These are phyloP conservation scores for Logfia minima DNA, from an alignment of 129 eudicot species.

Conservation along the genomic window DNA sequence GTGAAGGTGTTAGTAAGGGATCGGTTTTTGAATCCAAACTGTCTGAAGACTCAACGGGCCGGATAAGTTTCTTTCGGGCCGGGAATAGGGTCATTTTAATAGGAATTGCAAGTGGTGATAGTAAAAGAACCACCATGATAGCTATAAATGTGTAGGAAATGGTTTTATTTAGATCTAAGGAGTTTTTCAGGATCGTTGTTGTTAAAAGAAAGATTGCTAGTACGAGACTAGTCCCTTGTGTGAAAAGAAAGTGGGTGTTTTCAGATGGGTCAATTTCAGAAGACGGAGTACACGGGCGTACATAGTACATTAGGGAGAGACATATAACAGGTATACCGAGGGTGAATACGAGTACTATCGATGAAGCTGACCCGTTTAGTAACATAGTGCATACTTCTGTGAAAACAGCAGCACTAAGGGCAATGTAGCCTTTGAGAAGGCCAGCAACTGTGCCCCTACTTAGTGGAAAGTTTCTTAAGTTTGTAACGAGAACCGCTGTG, in stretches of 20 bases:
- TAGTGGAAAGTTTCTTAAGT: constrained; percentile 85
- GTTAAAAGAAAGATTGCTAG: constrained; percentile 81
- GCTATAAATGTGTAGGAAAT: constrained; percentile 54
- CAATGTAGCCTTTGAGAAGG: constrained; percentile 86
- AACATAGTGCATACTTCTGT: constrained; percentile 69
- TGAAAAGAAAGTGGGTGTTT: constrained; percentile 71
- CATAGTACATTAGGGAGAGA: constrained; percentile 72
- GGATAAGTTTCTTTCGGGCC: constrained; percentile 37
- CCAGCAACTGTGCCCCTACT: constrained; percentile 99
- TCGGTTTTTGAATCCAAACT: constrained; percentile 43
- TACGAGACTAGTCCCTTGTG: constrained; percentile 68
- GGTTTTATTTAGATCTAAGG: constrained; percentile 37
- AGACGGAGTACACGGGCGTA: constrained; percentile 84
- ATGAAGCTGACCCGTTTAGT: constrained; percentile 64
- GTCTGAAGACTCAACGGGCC: constrained; percentile 45
- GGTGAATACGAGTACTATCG: constrained; percentile 53
- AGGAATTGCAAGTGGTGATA: constrained; percentile 92
- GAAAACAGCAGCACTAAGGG: constrained; percentile 90
- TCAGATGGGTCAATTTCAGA: constrained; percentile 65
- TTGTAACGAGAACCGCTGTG: constrained; percentile 89
- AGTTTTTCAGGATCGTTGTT: constrained; percentile 62
- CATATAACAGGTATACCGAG: constrained; percentile 70
- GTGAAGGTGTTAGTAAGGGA: constrained; percentile 54
- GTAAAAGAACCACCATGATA: constrained; percentile 62
- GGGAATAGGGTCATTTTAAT: constrained; percentile 89